These are phyloP conservation scores for Glycyrrhiza uralensis DNA, from an alignment of 306 rosid genomes.

Conservation along the genomic window DNA sequence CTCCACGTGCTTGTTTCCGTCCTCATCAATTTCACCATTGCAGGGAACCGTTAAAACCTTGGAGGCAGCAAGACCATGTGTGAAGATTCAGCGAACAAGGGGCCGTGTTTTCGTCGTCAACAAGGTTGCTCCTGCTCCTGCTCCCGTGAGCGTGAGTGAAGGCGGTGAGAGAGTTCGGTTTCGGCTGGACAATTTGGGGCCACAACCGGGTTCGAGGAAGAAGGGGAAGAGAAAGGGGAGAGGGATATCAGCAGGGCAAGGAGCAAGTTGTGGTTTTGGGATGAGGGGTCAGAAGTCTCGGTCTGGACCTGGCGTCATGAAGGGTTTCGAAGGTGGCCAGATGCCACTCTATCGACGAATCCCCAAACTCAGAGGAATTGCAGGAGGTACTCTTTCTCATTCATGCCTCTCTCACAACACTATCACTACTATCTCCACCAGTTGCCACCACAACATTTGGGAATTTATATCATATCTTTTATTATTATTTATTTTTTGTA, in stretches of 20 bases:
- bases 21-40: neutral
- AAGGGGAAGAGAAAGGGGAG: conserved; percentile 85
- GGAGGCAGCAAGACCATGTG: conserved; percentile 41
- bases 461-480: neutral
- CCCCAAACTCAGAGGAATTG: conserved; percentile 91
- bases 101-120: conserved; percentile 28
- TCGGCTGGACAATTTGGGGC: conserved; percentile 84
- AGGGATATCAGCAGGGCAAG: conserved; percentile 94
- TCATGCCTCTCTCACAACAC: neutral
- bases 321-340: conserved; percentile 94
- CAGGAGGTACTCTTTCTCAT: conserved; percentile 77
- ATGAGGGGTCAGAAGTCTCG: conserved; percentile 98
- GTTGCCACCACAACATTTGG: neutral
- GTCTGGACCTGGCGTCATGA: conserved; percentile 83
- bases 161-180: conserved; percentile 43
- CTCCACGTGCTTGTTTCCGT: neutral
- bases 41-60: conserved; percentile 61
- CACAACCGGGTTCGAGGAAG: conserved; percentile 91
- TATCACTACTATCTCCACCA: no score
- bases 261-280: conserved; percentile 96
- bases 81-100: conserved; percentile 30
- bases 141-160: conserved; percentile 18
- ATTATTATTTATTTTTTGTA: no score
- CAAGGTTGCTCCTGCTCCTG: conserved; percentile 39
- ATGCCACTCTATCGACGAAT: conserved; percentile 93